A percentile compares a stretch with the other conserved stretches of the same genome.
These are phyloP conservation scores for Starmerella davenportii DNA, from an alignment of 805 yeast species.

Conservation along the genomic window DNA sequence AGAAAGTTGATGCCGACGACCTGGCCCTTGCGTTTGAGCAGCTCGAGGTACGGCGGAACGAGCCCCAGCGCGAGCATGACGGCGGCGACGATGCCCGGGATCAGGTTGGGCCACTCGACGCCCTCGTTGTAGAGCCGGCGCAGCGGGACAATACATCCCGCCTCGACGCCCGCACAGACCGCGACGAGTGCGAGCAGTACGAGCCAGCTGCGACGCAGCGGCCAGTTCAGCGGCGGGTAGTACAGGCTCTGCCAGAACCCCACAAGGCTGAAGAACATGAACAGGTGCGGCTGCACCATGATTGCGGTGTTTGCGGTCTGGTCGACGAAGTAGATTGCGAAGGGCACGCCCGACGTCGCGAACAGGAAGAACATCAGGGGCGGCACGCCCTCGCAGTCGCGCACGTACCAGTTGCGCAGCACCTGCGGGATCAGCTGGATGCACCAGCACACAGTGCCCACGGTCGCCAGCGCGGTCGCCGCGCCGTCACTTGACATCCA, in stretches of 20 bases:
- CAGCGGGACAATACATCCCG: constrained; percentile 55
- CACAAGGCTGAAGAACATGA: constrained; percentile 47
- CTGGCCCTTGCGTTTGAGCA: constrained; percentile 58
- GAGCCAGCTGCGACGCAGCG: constrained; percentile 21
- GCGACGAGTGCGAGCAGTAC: constrained; percentile 27
- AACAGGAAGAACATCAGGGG: constrained; percentile 77
- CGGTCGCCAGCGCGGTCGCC: constrained; percentile 44
- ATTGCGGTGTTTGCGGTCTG: constrained; percentile 57
- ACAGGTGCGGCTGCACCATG: constrained; percentile 73
- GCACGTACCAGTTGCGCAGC: constrained; percentile 48
- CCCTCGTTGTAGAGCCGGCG: constrained; percentile 35
- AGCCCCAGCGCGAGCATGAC: constrained; percentile 59
- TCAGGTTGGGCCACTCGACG: constrained; percentile 53
- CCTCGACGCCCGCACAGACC: constrained; percentile 41
- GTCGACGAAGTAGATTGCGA: constrained; percentile 64
- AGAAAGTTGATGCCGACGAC: constrained; percentile 81
- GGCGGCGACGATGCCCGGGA: constrained; percentile 69
- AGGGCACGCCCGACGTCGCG: constrained; percentile 67
- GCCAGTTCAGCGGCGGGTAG: constrained; percentile 48
- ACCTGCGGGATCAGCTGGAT: constrained; percentile 79
- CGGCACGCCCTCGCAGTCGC: constrained; percentile 75
- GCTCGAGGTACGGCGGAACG: constrained; percentile 75
- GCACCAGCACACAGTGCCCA: constrained; percentile 88
- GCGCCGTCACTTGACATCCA: constrained; percentile 5
- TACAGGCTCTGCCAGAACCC: constrained; percentile 52